Conservation (phyloP, 768 basidiomycete genomes). For the Fomitopsis serialis region DNA sequence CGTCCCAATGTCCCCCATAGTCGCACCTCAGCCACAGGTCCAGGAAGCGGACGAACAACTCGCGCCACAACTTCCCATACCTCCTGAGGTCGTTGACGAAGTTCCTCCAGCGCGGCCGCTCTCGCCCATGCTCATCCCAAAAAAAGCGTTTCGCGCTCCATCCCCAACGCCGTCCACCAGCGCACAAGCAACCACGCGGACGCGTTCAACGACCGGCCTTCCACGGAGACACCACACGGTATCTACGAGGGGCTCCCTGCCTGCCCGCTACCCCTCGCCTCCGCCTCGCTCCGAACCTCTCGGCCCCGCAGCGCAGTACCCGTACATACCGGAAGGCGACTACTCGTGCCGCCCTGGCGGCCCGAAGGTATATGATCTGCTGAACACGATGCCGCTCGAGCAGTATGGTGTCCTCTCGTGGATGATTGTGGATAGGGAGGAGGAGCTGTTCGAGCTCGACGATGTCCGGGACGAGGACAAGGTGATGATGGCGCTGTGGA, state of each 20-base stretch:
- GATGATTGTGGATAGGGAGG: conserved; percentile 67
- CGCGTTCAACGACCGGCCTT: not conserved
- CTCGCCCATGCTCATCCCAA: not conserved
- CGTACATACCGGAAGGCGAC: conserved; percentile 12
- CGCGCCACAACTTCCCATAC: not conserved
- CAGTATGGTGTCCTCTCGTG: conserved; percentile 63
- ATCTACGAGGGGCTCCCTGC: conserved; percentile 9
- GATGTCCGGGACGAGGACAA: conserved; percentile 73
- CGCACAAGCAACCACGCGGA: not conserved
- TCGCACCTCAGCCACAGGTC: too few relatives aligned
- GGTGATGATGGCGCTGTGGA: conserved; percentile 76
- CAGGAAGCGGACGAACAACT: not conserved
- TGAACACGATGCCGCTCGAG: conserved; percentile 54
- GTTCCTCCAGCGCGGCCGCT: not conserved
- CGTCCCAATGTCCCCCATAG: not conserved
- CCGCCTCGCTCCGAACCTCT: conserved; percentile 16
- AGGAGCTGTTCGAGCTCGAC: conserved; percentile 69
- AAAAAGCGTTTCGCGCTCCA: conserved; percentile 1
- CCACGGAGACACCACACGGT: not conserved
- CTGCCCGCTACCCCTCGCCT: conserved; percentile 13
- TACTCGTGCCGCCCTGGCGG: conserved; percentile 68
- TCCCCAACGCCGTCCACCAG: conserved; percentile 1
- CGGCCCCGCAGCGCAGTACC: conserved; percentile 18
- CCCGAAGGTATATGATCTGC: conserved; percentile 56
- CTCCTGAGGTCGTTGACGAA: not conserved